Percentiles rank a stretch among this genome's conserved stretches.
These are phyloP conservation scores for Phaeotremella fagi DNA, from an alignment of 768 basidiomycete species.

Conservation along the genomic window DNA sequence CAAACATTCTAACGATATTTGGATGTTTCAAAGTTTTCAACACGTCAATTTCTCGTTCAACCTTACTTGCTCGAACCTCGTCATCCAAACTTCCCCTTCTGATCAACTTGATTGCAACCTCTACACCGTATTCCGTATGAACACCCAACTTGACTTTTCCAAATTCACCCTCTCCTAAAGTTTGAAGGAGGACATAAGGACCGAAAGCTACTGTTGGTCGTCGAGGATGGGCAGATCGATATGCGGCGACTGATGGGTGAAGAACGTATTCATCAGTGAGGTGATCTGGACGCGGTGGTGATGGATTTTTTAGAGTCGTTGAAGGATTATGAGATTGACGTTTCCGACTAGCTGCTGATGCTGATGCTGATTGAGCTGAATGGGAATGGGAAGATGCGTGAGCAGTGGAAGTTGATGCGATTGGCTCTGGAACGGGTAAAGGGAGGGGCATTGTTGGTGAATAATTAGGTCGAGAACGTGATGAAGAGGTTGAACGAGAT, in stretches of 20 bases:
- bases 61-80: slow-evolving; percentile 76
- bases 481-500: slow-evolving; percentile 13
- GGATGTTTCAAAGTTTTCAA: slow-evolving; percentile 89
- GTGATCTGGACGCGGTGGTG: slow-evolving; percentile 36
- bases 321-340: slow-evolving; percentile 46
- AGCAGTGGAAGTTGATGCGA: slow-evolving; percentile 27
- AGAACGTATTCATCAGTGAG: slow-evolving; percentile 44
- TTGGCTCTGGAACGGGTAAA: slow-evolving; percentile 19
- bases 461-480: slow-evolving; percentile 16
- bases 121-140: slow-evolving; percentile 88
- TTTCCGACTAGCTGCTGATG: slow-evolving; percentile 8
- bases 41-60: slow-evolving; percentile 96
- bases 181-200: slow-evolving; percentile 90
- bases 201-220: slow-evolving; percentile 61
- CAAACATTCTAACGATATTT: slow-evolving; percentile 95
- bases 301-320: slow-evolving; percentile 19
- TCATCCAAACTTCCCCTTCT: slow-evolving; percentile 86
- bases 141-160: slow-evolving; percentile 98
- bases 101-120: slow-evolving; percentile 98
- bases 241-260: slow-evolving; percentile 48
- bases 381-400: slow-evolving; percentile 22
- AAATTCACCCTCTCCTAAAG: slow-evolving; percentile 96
- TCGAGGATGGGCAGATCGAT: slow-evolving; percentile 45
- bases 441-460: slow-evolving; percentile 26
- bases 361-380: slow-evolving; percentile 11